These are phyloP conservation scores for Trichoderma koningiopsis DNA, from an alignment of 2,329 filamentous ascomycete species.

Conservation along the genomic window DNA sequence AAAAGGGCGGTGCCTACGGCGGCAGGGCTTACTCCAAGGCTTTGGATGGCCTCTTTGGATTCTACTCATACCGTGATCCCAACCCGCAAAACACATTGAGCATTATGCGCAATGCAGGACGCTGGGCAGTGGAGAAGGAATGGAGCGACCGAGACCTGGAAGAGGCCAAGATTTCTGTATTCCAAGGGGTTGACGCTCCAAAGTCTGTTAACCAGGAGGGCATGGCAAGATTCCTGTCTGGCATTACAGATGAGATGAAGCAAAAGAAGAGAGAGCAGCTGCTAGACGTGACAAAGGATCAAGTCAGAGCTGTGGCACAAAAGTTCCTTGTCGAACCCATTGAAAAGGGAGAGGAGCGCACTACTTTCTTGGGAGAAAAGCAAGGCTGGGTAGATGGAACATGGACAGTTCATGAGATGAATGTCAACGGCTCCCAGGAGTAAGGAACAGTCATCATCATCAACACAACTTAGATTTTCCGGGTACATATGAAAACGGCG, in stretches of 20 bases:
- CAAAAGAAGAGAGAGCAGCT: conserved; percentile 81
- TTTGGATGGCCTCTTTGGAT: conserved; percentile 83
- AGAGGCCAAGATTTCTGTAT: conserved; percentile 93
- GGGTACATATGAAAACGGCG: conserved; percentile 11
- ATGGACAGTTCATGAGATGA: conserved; percentile 79
- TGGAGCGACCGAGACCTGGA: conserved; percentile 88
- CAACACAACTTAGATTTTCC: neutral
- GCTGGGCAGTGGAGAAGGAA: conserved; percentile 77
- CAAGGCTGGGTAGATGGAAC: conserved; percentile 73
- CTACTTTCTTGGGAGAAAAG: conserved; percentile 80
- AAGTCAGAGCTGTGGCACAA: conserved; percentile 80
- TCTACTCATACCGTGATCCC: conserved; percentile 96
- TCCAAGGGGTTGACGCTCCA: conserved; percentile 89
- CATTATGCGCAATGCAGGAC: conserved; percentile 80
- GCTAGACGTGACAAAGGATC: conserved; percentile 78
- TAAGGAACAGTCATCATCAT: neutral
- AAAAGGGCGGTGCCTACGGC: conserved; percentile 96
- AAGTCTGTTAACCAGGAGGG: conserved; percentile 85
- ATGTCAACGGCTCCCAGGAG: conserved; percentile 54
- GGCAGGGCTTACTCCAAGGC: conserved; percentile 83
- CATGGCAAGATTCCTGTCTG: conserved; percentile 80
- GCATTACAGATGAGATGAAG: conserved; percentile 85
- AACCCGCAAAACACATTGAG: conserved; percentile 86
- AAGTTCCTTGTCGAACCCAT: conserved; percentile 74
- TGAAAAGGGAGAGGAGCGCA: conserved; percentile 60